These are phyloP conservation scores for Trichoderma atrobrunneum DNA, from an alignment of 2,329 filamentous ascomycete species.

Conservation along the genomic window DNA sequence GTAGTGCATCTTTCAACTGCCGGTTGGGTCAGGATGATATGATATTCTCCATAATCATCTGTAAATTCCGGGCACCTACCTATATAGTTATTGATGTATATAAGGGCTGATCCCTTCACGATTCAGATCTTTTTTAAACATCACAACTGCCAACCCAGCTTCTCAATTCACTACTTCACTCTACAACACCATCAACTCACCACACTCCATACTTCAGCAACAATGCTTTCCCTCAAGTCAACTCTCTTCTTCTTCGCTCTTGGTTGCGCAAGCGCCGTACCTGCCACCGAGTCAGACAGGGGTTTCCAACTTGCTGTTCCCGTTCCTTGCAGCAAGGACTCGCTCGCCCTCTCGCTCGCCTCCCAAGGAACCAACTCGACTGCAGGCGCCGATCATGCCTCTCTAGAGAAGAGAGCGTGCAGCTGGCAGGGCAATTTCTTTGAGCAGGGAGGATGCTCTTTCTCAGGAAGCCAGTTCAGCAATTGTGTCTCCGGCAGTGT, in stretches of 20 bases:
- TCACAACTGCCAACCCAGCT: not conserved
- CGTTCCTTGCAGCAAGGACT: not conserved
- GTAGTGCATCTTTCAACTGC: not conserved
- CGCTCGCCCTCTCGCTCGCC: not conserved
- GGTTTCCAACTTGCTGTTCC: not conserved
- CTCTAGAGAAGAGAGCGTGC: not conserved
- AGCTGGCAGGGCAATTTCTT: not conserved
- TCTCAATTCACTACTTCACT: not conserved
- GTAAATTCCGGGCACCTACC: not conserved
- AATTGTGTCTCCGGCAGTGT: not conserved
- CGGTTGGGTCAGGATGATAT: not conserved
- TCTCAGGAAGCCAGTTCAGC: not conserved
- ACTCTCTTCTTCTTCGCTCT: not conserved
- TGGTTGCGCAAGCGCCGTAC: not conserved
- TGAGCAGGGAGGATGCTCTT: not conserved
- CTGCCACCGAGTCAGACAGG: not conserved
- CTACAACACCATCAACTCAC: not conserved
- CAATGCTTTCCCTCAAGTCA: constrained; percentile 1
- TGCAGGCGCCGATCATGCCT: not conserved
- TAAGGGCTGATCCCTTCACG: not conserved
- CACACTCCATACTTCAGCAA: not conserved
- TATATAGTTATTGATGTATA: not conserved
- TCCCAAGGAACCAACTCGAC: not conserved
- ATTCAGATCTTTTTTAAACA: not conserved
- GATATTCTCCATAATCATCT: not conserved